A percentile compares a stretch with the other conserved stretches of the same genome.
Conservation (phyloP, 23 red algal species). For the Gracilaria domingensis region DNA sequence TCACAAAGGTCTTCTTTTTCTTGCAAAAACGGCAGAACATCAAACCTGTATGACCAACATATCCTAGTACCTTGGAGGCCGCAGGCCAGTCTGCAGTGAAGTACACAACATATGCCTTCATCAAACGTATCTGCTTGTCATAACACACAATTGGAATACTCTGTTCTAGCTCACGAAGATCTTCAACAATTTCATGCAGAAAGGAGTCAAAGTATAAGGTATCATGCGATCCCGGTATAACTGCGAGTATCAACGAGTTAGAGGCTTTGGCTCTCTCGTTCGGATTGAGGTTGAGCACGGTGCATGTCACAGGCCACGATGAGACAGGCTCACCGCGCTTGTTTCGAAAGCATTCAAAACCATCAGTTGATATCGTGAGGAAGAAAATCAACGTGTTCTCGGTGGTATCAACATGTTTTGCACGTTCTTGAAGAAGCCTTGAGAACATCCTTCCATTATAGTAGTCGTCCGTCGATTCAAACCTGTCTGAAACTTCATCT, state of each 20-base stretch:
- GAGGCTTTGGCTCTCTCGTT: not conserved
- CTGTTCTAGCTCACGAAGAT: too few relatives aligned
- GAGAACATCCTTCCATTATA: not conserved
- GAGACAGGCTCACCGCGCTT: not conserved
- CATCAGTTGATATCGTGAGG: conserved; percentile 14
- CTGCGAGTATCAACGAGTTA: not conserved
- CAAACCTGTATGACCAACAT: conserved; percentile 16
- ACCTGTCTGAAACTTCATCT: too few relatives aligned
- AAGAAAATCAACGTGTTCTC: too few relatives aligned
- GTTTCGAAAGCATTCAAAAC: not conserved
- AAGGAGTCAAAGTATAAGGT: not conserved
- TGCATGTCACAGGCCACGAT: not conserved
- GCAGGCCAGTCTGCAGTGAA: conserved; percentile 3
- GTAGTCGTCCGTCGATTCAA: conserved; percentile 6
- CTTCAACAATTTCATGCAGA: too few relatives aligned
- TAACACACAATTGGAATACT: too few relatives aligned
- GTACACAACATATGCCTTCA: conserved; percentile 12
- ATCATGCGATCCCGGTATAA: conserved; percentile 12
- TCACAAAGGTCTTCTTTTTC: too few relatives aligned
- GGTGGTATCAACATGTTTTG: not conserved
- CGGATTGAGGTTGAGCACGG: not conserved
- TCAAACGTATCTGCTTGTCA: too few relatives aligned
- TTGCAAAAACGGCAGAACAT: not conserved
- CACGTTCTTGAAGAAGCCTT: not conserved
- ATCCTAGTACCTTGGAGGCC: conserved; percentile 20